Percentiles rank a stretch among this genome's conserved stretches.
phyloP scores from a whole-genome alignment of 2,329 filamentous ascomycete species.

The Dactylellina leptospora region DNA sequence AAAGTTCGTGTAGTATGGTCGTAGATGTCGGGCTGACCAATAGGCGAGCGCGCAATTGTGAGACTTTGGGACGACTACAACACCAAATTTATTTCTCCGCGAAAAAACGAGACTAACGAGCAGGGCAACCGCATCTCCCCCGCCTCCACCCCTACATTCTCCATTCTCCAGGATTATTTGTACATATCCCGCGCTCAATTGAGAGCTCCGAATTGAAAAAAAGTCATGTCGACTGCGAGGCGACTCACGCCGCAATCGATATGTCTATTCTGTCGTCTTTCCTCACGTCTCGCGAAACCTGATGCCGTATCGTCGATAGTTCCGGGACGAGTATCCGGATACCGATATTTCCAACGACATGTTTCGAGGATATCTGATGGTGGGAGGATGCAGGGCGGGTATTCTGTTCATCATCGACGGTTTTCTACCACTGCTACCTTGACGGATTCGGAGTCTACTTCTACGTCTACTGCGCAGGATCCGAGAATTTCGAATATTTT shows the following conservation, averaged over 20 bases:
- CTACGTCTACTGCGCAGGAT: neutral
- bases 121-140: neutral
- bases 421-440: no score
- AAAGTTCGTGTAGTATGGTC: neutral
- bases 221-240: conserved; percentile 38
- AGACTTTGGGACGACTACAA: neutral
- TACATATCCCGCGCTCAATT: no score
- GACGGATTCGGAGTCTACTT: no score
- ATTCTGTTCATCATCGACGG: no score
- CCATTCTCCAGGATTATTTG: neutral
- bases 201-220: neutral
- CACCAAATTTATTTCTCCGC: conserved; percentile 15
- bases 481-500: conserved; percentile 9
- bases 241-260: conserved; percentile 35
- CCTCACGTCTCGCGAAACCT: conserved; percentile 16
- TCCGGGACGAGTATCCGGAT: neutral
- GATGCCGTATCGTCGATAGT: no score
- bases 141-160: neutral
- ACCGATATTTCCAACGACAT: no score
- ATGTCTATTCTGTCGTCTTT: conserved; percentile 48
- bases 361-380: no score
- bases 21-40: conserved; percentile 6
- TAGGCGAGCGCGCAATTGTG: conserved; percentile 11
- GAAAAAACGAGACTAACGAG: no score
- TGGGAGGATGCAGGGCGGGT: no score